A percentile compares a stretch with the other conserved stretches of the same genome.
These are phyloP conservation scores for Botrytis fragariae DNA, from an alignment of 2,329 filamentous ascomycete genomes.

Conservation along the genomic window DNA sequence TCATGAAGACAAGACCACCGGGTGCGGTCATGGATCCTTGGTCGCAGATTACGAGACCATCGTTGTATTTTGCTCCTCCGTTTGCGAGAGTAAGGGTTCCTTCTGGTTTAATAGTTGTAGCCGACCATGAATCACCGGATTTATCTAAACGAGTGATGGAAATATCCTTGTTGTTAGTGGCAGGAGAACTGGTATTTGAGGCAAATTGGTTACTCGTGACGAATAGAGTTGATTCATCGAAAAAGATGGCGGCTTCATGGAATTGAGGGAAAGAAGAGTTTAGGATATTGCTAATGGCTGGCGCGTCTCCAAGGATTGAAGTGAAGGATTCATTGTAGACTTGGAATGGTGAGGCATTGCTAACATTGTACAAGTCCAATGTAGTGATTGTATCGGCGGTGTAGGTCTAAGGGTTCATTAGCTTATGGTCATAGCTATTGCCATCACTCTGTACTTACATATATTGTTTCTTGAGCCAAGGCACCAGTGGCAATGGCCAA, in stretches of 20 bases:
- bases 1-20: conserved; percentile 25
- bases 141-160: conserved; percentile 36
- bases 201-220: conserved; percentile 41
- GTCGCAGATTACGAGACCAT: conserved; percentile 26
- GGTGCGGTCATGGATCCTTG: conserved; percentile 25
- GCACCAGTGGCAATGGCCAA: neutral
- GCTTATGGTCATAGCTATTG: neutral
- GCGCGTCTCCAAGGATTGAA: conserved; percentile 45
- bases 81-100: conserved; percentile 25
- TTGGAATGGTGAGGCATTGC: conserved; percentile 37
- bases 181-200: conserved; percentile 40
- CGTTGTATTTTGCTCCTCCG: conserved; percentile 25
- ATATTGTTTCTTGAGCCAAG: conserved; percentile 14
- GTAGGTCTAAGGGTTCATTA: conserved; percentile 12
- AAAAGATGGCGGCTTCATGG: conserved; percentile 56
- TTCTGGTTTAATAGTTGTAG: conserved; percentile 15
- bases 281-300: conserved; percentile 26
- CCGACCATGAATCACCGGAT: conserved; percentile 45
- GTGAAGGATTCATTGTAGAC: conserved; percentile 53
- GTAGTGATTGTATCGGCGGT: conserved; percentile 3
- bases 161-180: conserved; percentile 23
- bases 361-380: conserved; percentile 17
- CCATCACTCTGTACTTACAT: conserved; percentile 3
- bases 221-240: conserved; percentile 45
- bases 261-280: conserved; percentile 51